These are phyloP conservation scores for Blastobotrys capitulatus DNA, from an alignment of 1,139 yeast genomes.

Conservation along the genomic window DNA sequence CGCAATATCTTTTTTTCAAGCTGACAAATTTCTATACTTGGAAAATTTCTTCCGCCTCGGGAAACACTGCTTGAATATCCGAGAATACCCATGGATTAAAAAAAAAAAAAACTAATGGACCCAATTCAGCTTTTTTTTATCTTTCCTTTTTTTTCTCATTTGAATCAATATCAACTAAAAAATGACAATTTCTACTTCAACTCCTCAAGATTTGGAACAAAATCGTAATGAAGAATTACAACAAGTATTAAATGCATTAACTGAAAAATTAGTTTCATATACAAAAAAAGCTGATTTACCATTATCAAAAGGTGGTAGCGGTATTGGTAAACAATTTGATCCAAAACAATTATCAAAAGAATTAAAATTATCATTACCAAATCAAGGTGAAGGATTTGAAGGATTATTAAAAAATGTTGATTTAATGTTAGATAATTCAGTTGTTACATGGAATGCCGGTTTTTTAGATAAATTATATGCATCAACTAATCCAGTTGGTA, in stretches of 20 bases:
- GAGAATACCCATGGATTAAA: no score
- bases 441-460: conserved; percentile 84
- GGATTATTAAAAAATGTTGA: conserved; percentile 50
- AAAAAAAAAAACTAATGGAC: no score
- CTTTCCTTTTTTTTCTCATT: no score
- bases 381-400: conserved; percentile 35
- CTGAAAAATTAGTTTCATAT: conserved; percentile 36
- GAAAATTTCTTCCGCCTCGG: no score
- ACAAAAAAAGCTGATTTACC: conserved; percentile 38
- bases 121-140: no score
- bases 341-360: conserved; percentile 34
- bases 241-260: conserved; percentile 37
- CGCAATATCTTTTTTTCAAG: no score
- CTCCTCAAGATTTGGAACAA: conserved; percentile 26
- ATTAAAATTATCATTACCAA: conserved; percentile 30
- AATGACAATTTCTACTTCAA: neutral
- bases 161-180: no score
- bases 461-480: conserved; percentile 82
- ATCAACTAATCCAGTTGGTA: conserved; percentile 78
- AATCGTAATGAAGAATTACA: conserved; percentile 43
- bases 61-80: no score
- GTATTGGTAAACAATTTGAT: conserved; percentile 35
- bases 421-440: conserved; percentile 58
- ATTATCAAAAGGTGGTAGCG: conserved; percentile 20
- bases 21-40: no score